Base-by-base conservation (phyloP, 257 asterid genomes). In the Salvia hispanica region DNA sequence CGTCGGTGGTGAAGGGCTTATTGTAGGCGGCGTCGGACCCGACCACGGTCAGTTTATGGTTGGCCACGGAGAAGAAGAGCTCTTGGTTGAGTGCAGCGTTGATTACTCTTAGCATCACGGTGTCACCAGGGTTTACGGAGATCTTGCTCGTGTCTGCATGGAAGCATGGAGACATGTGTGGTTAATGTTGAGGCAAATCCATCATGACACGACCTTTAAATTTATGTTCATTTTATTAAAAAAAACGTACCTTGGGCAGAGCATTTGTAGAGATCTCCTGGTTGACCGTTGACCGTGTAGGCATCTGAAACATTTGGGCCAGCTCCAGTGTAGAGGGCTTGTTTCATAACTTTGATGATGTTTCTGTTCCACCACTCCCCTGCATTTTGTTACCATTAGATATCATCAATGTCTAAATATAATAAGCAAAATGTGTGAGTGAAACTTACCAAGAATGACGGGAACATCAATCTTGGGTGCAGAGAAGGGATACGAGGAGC, bases 21-120 rank as follows among this genome's bases (percentile, higher is more conserved):
- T 57, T 59, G 45, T 83, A 82, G 63, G 79, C 61, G 55, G 87
- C 87, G 69, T 87, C 95, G 34, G 81, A 68, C 33, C 82, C 91
- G 45, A 87, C 87, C 7, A 87, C 91, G 2, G 85, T 84, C 3
- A 87, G 85, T 45, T 52, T 54, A 79, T 87, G 95, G 83, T 81
- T 76, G 56, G 95, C 83, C 0, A 85, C 88, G 0, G 83, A 33
- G 72, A 87, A 85, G 59, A 87, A 83, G 64, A 87, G 85, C 18
- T 85, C 86, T 53, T 87, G 91, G 66, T 87, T 85, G 72, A 87
- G 83, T 76, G 88, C 91, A 58, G 89, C 87, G 63, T 87, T 87
- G 87, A 87, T 85, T 28, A 83, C 82, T 76, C 95, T 66, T 2
- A 87, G 72, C 4, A 84, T 83, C 45, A 87, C 75, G 0, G 63